These are phyloP conservation scores for Sclerospora graminicola DNA, from an alignment of 352 stramenopile genomes.

Conservation along the genomic window DNA sequence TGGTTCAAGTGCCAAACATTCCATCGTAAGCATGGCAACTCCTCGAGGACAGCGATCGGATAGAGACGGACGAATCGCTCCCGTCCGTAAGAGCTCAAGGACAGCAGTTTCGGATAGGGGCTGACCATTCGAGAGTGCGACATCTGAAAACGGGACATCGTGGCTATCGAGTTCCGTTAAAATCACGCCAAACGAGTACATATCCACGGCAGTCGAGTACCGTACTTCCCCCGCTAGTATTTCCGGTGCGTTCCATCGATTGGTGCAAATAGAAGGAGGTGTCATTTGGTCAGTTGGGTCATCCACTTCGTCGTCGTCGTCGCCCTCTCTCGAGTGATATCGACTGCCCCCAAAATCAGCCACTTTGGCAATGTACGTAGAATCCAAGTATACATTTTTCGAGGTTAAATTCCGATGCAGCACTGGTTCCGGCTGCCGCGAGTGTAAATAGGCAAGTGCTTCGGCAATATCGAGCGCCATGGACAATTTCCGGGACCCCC, in stretches of 20 bases:
- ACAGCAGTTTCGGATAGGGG: slow-evolving; percentile 38
- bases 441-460: slow-evolving; percentile 58
- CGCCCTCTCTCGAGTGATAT: slow-evolving; percentile 16
- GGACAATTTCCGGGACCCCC: slow-evolving; percentile 41
- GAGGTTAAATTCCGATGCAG: slow-evolving; percentile 70
- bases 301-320: slow-evolving; percentile 17
- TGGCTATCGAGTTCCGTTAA: slow-evolving; percentile 61
- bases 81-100: slow-evolving; percentile 38
- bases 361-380: slow-evolving; percentile 48
- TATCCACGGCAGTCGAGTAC: slow-evolving; percentile 37
- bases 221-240: slow-evolving; percentile 36
- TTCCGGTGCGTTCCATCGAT: slow-evolving; percentile 56
- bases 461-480: slow-evolving; percentile 55
- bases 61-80: slow-evolving; percentile 39
- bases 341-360: slow-evolving; percentile 60
- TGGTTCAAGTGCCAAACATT: slow-evolving; percentile 45
- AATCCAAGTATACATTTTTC: slow-evolving; percentile 50
- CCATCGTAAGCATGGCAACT: slow-evolving; percentile 32
- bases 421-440: slow-evolving; percentile 29
- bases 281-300: slow-evolving; percentile 5
- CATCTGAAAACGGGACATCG: slow-evolving; percentile 52
- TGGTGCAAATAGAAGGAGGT: slow-evolving; percentile 22
- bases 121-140: slow-evolving; percentile 42
- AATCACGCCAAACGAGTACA: slow-evolving; percentile 71
- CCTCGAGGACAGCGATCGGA: slow-evolving; percentile 34